Conservation (phyloP, 805 yeast species). For the Kluyveromyces aestuarii region DNA sequence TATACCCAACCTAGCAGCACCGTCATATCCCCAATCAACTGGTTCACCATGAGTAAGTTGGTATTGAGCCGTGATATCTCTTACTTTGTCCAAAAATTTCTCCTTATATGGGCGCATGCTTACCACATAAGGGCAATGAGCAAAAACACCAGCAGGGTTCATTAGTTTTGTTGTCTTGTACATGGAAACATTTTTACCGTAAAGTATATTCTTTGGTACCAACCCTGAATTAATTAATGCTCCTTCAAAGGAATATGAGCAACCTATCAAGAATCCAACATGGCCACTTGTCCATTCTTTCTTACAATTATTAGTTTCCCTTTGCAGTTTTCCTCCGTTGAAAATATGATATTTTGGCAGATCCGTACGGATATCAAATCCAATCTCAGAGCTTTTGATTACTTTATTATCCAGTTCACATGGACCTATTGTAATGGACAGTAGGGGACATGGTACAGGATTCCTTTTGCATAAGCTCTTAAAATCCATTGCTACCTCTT, state of each 20-base stretch:
- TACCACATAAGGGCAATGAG: conserved; percentile 30
- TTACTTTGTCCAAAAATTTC: conserved; percentile 23
- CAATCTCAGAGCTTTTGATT: conserved; percentile 14
- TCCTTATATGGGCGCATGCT: conserved; percentile 34
- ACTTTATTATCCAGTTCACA: conserved; percentile 8
- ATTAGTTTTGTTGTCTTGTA: conserved; percentile 19
- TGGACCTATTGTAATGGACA: conserved; percentile 25
- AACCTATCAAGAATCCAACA: conserved; percentile 36
- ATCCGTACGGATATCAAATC: conserved; percentile 28
- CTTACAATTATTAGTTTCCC: conserved; percentile 17
- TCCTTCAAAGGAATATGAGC: conserved; percentile 34
- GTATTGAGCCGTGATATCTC: conserved; percentile 26
- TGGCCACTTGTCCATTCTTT: conserved; percentile 29
- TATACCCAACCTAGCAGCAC: conserved; percentile 30
- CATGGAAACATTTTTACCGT: conserved; percentile 21
- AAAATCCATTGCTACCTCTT: conserved; percentile 27
- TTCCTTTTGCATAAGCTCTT: conserved; percentile 29
- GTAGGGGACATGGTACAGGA: conserved; percentile 33
- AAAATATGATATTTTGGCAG: conserved; percentile 31
- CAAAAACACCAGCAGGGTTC: conserved; percentile 27
- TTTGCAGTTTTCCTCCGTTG: conserved; percentile 24
- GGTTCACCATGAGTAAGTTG: conserved; percentile 34
- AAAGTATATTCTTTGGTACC: conserved; percentile 19
- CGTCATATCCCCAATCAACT: conserved; percentile 35
- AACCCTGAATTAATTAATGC: conserved; percentile 27